Conservation (phyloP, 805 yeast species). For the Brettanomyces nanus region DNA sequence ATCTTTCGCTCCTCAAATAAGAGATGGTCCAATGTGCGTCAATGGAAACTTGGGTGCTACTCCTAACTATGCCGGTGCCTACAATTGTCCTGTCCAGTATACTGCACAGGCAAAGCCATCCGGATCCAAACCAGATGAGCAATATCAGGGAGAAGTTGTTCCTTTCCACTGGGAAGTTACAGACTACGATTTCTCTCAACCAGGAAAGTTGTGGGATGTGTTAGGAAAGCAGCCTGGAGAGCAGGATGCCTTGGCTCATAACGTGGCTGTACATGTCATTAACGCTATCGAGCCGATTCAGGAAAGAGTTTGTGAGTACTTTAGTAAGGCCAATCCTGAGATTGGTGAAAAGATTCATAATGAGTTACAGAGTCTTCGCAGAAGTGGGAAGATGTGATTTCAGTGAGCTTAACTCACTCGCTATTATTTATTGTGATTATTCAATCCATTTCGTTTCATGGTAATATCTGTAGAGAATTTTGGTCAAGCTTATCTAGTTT, state of each 20-base stretch:
- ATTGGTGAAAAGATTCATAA: conserved; percentile 61
- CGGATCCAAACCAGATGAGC: conserved; percentile 22
- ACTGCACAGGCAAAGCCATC: conserved; percentile 29
- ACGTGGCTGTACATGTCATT: conserved; percentile 66
- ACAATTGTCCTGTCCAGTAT: conserved; percentile 41
- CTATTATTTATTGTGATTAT: not conserved
- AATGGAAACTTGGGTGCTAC: conserved; percentile 67
- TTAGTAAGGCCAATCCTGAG: conserved; percentile 59
- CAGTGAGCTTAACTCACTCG: no score
- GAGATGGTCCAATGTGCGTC: conserved; percentile 75
- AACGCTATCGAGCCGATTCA: conserved; percentile 70
- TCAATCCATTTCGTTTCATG: not conserved
- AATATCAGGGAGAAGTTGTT: conserved; percentile 30
- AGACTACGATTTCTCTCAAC: conserved; percentile 69
- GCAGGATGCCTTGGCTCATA: conserved; percentile 76
- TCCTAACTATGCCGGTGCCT: conserved; percentile 65
- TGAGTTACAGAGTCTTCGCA: conserved; percentile 29
- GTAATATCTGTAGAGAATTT: not conserved
- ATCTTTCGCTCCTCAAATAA: conserved; percentile 59
- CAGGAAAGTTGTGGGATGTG: conserved; percentile 70
- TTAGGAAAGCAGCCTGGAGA: conserved; percentile 73
- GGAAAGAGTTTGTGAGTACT: conserved; percentile 71
- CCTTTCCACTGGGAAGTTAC: conserved; percentile 80
- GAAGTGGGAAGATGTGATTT: conserved; percentile 2
- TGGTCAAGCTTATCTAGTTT: not conserved